phyloP scores from a whole-genome alignment of 306 rosid genomes.

The Myrica gale region DNA sequence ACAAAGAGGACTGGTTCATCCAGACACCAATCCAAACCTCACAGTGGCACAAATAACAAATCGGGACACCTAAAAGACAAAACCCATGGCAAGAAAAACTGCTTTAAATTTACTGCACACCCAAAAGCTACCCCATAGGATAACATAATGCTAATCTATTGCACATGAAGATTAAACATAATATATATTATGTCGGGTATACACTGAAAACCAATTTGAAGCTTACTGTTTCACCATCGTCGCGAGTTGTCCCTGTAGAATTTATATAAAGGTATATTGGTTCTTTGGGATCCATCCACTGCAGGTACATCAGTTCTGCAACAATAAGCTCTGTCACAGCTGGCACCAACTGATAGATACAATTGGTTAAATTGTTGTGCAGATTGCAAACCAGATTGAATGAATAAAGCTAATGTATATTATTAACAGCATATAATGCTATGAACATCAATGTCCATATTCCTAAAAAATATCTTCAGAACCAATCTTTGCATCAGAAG shows the following conservation, averaged over 20 bases:
- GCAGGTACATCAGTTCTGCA: constrained; percentile 89
- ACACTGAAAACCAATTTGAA: constrained; percentile 13
- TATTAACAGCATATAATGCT: not conserved
- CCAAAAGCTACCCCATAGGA: not conserved
- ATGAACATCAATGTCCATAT: not conserved
- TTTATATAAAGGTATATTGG: constrained; percentile 81
- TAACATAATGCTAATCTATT: not conserved
- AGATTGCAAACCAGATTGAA: constrained; percentile 29
- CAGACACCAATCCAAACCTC: not conserved
- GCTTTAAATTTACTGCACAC: not conserved
- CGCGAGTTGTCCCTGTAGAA: constrained; percentile 94
- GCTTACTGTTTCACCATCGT: constrained; percentile 87
- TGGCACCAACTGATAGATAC: constrained; percentile 76
- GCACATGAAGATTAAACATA: not conserved
- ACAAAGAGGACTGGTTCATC: not conserved
- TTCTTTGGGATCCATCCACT: constrained; percentile 75
- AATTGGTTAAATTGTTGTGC: constrained; percentile 20
- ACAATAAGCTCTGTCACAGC: constrained; percentile 92
- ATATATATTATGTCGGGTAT: constrained; percentile 10
- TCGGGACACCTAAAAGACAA: not conserved
- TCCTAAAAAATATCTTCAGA: not conserved
- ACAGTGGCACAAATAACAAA: not conserved
- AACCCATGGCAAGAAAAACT: not conserved
- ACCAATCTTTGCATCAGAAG: not conserved
- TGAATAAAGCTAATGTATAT: not conserved